phyloP scores from a whole-genome alignment of 192 early-diverging fungal genomes.

The Chytriomyces sp. region DNA sequence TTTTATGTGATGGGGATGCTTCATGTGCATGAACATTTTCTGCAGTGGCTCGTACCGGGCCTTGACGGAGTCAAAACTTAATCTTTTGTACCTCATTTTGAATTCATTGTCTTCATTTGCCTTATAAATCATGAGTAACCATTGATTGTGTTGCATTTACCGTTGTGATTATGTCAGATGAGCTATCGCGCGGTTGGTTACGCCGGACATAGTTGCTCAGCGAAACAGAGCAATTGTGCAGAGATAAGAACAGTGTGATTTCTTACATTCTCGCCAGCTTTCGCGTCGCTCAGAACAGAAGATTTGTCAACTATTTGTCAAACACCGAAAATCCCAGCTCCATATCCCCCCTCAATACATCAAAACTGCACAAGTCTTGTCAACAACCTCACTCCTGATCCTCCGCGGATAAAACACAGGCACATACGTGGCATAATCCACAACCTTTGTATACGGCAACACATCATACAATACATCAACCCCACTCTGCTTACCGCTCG shows the following conservation, averaged over 20 bases:
- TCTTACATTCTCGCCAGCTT: no score
- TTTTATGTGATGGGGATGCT: conserved; percentile 10
- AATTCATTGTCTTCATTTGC: no score
- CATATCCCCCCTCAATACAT: neutral
- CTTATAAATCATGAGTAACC: no score
- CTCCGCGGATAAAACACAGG: conserved; percentile 5
- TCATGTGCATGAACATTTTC: neutral
- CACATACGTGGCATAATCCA: neutral
- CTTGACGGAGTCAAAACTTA: neutral
- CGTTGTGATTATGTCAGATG: no score
- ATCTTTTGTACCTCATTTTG: neutral
- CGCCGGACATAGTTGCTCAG: no score
- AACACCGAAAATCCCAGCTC: no score
- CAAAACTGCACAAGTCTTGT: conserved; percentile 6
- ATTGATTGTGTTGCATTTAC: no score
- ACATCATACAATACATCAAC: conserved; percentile 3
- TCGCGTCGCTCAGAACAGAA: no score
- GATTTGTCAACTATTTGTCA: no score
- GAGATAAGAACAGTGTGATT: no score
- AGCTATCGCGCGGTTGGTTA: no score
- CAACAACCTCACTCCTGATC: neutral
- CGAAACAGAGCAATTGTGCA: no score
- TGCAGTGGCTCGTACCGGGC: neutral
- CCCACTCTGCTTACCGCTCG: neutral
- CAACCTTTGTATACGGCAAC: neutral